Evolutionary conservation across 352 stramenopile species (phyloP), one percentile per base, ranked within the genome.

Genomic region (Blastocystis sp.): DNA sequence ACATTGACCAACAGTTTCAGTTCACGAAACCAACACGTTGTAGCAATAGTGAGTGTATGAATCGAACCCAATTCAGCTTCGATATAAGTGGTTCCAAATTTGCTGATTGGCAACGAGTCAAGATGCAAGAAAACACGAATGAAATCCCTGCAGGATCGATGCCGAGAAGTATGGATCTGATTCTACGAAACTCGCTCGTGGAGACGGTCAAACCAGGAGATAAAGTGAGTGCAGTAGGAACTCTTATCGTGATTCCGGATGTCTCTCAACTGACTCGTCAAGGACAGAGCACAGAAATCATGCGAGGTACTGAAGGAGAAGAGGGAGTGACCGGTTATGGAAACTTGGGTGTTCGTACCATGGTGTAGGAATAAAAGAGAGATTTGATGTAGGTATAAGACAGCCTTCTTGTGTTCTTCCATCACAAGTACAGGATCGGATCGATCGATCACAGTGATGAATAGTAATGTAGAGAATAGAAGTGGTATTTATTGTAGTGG

Each of bases 121-220:
- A 97, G 57, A 95, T 99, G 24, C 97, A 99, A 91, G 97, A 99
- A 90, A 98, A 98, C 91, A 95, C 95, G 51, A 95, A 98, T 89
- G 96, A 99, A 90, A 98, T 99, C 84, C 97, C 97, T n/a, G 93
- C 97, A 0, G 97, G 97, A 17, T 95, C 91, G 66, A 98, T 99
- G 95, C 97, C 97, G 5, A 91, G 97, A 11, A 96, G 93, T 0
- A 95, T 99, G 70, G 96, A 99, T 90, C 94, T 99, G 11, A 97
- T 99, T 82, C 90, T 99, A 44, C 91, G 96, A n/a, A 94, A 98
- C 90, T 96, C 98, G 91, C 97, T 98, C 90, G 97, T 99, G 33
- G 96, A 99, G 90, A 92, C 95, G 66, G 95, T 94, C 58, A 98
- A 98, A 89, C 90, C 97, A 13, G 96, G 97, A 30, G 95, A 98